A percentile compares a stretch with the other conserved stretches of the same genome.
phyloP scores from a whole-genome alignment of 176 grass and related monocot species.

The Aegilops tauschii region DNA sequence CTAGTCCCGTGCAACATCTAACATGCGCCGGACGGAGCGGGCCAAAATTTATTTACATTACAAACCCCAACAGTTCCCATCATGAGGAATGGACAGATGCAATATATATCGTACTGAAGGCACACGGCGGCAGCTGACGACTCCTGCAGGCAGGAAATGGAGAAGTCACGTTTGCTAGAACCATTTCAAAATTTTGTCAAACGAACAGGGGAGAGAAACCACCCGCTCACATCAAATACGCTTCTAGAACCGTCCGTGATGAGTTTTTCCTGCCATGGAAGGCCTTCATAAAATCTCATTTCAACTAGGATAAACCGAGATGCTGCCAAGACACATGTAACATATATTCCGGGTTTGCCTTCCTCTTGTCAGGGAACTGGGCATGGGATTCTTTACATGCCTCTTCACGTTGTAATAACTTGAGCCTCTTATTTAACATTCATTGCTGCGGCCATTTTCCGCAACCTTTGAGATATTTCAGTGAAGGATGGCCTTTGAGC shows the following conservation, averaged over 20 bases:
- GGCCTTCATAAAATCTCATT: constrained; percentile 20
- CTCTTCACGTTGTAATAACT: not conserved
- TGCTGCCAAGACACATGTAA: constrained; percentile 11
- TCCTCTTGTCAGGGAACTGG: constrained; percentile 25
- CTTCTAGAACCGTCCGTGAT: constrained; percentile 5
- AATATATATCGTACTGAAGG: constrained; percentile 32
- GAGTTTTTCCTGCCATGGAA: constrained; percentile 1
- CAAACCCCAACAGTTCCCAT: constrained; percentile 44
- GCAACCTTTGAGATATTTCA: constrained; percentile 88
- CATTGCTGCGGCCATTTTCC: constrained; percentile 90
- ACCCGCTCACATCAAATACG: constrained; percentile 30
- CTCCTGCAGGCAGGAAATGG: constrained; percentile 33
- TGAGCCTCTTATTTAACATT: constrained; percentile 66
- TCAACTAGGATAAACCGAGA: constrained; percentile 20
- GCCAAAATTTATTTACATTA: constrained; percentile 80
- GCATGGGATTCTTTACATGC: constrained; percentile 19
- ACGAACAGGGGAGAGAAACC: not conserved
- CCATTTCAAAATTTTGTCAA: not conserved
- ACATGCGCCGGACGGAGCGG: constrained; percentile 18
- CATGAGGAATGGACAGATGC: constrained; percentile 31
- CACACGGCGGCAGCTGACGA: constrained; percentile 18
- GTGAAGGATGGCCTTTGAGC: constrained; percentile 81
- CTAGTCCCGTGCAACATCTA: constrained; percentile 43
- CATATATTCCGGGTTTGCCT: constrained; percentile 28
- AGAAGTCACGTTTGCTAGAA: constrained; percentile 4